Evolutionary conservation across 2,329 filamentous ascomycete genomes (phyloP).

Genomic region (Aureobasidium sp.): DNA sequence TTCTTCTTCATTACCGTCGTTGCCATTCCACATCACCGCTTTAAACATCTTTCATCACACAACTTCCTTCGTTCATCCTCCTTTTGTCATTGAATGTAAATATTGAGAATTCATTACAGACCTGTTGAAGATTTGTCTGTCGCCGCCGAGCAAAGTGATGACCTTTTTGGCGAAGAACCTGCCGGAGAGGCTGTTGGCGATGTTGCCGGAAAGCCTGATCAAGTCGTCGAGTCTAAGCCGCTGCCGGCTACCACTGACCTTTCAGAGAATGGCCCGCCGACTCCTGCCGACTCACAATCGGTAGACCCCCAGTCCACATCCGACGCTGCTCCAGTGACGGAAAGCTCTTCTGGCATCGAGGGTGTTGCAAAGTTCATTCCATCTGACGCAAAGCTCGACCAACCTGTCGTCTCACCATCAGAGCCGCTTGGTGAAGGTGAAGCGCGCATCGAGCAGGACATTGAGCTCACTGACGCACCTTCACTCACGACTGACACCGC

Average conservation of each 20-base stretch:
- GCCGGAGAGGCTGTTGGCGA: slow-evolving; percentile 18
- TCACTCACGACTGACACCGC: not conserved
- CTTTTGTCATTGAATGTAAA: slow-evolving; percentile 16
- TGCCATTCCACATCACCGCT: too few species aligned
- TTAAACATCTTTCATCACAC: not conserved
- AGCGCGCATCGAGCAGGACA: slow-evolving; percentile 21
- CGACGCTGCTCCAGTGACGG: slow-evolving; percentile 30
- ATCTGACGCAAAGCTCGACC: slow-evolving; percentile 35
- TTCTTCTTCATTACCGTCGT: slow-evolving; percentile 1
- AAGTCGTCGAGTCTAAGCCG: not conserved
- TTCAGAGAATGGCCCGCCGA: not conserved
- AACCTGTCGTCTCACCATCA: slow-evolving; percentile 36
- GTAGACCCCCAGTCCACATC: slow-evolving; percentile 14
- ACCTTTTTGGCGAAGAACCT: slow-evolving; percentile 31
- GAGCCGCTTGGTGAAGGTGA: slow-evolving; percentile 32
- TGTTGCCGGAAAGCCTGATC: too few species aligned
- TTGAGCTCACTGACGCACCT: slow-evolving; percentile 17
- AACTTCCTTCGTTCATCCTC: slow-evolving; percentile 16
- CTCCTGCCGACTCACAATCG: slow-evolving; percentile 10
- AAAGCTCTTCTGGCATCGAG: slow-evolving; percentile 39
- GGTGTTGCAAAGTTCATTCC: slow-evolving; percentile 38
- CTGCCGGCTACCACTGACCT: slow-evolving; percentile 10
- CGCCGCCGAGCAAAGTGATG: slow-evolving; percentile 24
- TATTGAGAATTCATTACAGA: slow-evolving; percentile 17
- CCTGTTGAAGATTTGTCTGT: slow-evolving; percentile 15